Conservation (phyloP, 495 filamentous ascomycete species). For the Chaetomium tenue region DNA sequence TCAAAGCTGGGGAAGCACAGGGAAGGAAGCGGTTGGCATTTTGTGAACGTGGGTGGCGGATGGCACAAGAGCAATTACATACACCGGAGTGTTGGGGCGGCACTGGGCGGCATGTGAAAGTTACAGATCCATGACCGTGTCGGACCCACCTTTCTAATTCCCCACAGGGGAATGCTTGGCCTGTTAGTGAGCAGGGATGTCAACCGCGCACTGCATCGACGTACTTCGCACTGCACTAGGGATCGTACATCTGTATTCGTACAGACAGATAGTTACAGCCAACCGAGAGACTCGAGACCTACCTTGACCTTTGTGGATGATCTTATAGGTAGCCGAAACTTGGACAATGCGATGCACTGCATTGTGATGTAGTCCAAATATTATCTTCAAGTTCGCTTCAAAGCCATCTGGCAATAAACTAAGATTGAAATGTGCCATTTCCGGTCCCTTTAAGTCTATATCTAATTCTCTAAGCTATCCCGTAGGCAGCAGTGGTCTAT, state of each 20-base stretch:
- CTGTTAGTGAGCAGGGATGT: background rate
- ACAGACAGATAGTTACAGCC: no score
- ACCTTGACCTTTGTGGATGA: no score
- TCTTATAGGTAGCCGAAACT: no score
- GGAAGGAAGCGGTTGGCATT: background rate
- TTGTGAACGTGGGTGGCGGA: background rate
- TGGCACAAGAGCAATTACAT: background rate
- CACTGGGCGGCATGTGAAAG: constrained; percentile 1
- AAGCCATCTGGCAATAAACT: background rate
- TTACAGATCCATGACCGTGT: background rate
- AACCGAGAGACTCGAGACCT: background rate
- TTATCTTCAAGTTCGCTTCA: background rate
- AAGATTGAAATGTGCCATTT: background rate
- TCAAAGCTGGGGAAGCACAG: background rate
- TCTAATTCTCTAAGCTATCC: background rate
- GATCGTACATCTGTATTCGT: no score
- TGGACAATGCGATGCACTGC: background rate
- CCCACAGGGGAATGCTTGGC: background rate
- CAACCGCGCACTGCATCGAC: no score
- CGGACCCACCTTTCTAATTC: background rate
- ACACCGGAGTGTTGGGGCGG: background rate
- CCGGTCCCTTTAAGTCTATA: background rate
- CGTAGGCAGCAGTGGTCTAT: background rate
- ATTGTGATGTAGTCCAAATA: no score
- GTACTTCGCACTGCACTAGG: no score